Conservation (phyloP, 257 asterid genomes). For the Nicotiana tomentosiformis region DNA sequence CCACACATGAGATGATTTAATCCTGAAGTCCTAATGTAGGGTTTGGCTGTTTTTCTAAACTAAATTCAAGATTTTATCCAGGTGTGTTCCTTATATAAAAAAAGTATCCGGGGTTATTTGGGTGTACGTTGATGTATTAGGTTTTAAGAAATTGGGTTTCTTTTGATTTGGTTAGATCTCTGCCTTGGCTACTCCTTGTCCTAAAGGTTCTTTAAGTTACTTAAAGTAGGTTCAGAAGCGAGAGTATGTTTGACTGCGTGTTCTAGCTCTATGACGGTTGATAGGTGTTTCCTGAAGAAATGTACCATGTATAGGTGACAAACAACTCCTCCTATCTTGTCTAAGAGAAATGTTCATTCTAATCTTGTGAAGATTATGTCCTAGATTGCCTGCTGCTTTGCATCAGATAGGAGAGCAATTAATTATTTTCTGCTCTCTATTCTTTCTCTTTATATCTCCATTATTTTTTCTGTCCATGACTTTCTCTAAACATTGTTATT, state of each 20-base stretch:
- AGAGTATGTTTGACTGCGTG: neutral
- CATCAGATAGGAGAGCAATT: neutral
- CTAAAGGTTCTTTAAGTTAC: neutral
- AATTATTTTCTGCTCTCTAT: neutral
- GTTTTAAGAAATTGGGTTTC: neutral
- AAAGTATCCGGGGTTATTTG: neutral
- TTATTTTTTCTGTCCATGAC: neutral
- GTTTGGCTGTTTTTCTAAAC: neutral
- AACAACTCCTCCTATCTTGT: neutral
- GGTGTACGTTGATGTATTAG: neutral
- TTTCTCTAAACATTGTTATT: neutral
- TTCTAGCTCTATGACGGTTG: neutral
- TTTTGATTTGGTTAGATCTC: neutral
- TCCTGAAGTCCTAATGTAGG: too few species aligned
- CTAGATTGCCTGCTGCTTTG: neutral
- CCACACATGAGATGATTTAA: neutral
- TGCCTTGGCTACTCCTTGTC: neutral
- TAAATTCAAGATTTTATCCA: neutral
- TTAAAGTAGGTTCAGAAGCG: neutral
- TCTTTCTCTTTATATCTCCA: neutral
- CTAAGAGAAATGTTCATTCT: neutral
- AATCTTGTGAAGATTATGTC: neutral
- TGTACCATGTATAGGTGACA: neutral
- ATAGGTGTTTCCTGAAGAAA: neutral
- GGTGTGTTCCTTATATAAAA: neutral